Base-by-base conservation (phyloP, 257 asterid species). In the Salvia miltiorrhiza region DNA sequence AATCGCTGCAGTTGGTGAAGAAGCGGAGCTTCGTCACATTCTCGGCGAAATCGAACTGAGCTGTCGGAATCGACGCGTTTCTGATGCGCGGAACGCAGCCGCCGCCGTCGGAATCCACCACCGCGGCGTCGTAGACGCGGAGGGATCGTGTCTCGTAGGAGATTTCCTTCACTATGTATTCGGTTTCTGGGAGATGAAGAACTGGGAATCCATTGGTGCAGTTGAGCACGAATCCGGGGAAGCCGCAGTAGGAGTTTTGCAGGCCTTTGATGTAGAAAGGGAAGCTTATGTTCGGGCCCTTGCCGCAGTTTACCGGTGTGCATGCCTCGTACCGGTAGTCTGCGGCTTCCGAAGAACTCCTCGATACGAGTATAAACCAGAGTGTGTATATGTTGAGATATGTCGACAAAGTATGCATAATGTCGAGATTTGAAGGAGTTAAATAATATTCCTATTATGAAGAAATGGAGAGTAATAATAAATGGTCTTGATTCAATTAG, bases 241-340 rank as follows among this genome's bases (percentile, higher is more conserved):
- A 80, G 19, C 89, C 92, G 59, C 96, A 89, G 10, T 73, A 76
- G 2, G 82, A 8, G 45, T 71, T 35, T 61, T 83, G 88, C 17
- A 0, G 3, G 44, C 67, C 75, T 39, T 9, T 9, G 64, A 89
- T 77, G 59, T 65, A 77, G 80, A 89, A 89, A 2, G 96, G 96
- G 67, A 77, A 89, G 4, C 75, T 85, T 50, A 89, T 79, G n/a
- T 2, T 69, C 44, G 81, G 87, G 67, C 91, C 89, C 17, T 65
- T 5, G 3, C 67, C 67, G 55, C 92, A 85, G 3, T 13, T 66
- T 17, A 14, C 20, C 7, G 86, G 73, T 7, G 28, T 68, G 53
- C 96, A 87, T 7, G 71, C 82, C 58, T 73, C 79, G 24, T 83
- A 86, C 9, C 40, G 64, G 4, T 33, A 17, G 79, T 87, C 81